A percentile compares a stretch with the other conserved stretches of the same genome.
phyloP scores from a whole-genome alignment of 2,329 filamentous ascomycete species.

The Lasiodiplodia citricola region DNA sequence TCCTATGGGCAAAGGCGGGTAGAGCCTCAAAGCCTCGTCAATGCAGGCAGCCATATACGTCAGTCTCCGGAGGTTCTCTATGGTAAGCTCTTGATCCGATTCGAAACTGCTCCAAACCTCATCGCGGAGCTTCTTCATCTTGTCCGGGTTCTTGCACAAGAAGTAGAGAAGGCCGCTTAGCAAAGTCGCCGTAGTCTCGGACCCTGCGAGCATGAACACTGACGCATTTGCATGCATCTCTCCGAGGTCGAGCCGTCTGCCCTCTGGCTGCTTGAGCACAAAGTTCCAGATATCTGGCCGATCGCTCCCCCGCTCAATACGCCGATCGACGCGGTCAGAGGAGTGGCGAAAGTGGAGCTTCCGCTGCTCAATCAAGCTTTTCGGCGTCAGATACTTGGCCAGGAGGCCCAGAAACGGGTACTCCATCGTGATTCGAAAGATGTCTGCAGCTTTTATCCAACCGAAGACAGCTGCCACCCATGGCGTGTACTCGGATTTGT shows the following conservation, averaged over 20 bases:
- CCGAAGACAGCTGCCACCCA: constrained; percentile 42
- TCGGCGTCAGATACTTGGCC: background rate
- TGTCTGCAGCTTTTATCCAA: constrained; percentile 27
- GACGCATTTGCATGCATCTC: constrained; percentile 45
- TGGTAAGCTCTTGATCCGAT: constrained; percentile 40
- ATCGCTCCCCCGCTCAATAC: constrained; percentile 31
- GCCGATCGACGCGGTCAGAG: constrained; percentile 31
- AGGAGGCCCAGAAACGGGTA: background rate
- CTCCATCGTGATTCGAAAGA: background rate
- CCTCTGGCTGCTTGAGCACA: constrained; percentile 44
- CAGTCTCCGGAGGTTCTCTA: constrained; percentile 39
- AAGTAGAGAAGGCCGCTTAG: constrained; percentile 46
- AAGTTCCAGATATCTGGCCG: constrained; percentile 47
- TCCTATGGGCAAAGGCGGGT: constrained; percentile 46
- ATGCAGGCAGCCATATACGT: constrained; percentile 47
- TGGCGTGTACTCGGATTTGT: constrained; percentile 36
- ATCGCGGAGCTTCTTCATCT: constrained; percentile 35
- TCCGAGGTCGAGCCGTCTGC: background rate
- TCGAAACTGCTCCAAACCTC: constrained; percentile 38
- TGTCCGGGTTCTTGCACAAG: constrained; percentile 36
- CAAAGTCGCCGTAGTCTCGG: constrained; percentile 52
- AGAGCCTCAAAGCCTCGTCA: constrained; percentile 49
- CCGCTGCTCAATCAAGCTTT: background rate
- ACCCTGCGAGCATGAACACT: constrained; percentile 50
- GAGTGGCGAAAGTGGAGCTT: background rate